phyloP scores from a whole-genome alignment of 192 early-diverging fungal genomes.

The Helicostylum pulchrum region DNA sequence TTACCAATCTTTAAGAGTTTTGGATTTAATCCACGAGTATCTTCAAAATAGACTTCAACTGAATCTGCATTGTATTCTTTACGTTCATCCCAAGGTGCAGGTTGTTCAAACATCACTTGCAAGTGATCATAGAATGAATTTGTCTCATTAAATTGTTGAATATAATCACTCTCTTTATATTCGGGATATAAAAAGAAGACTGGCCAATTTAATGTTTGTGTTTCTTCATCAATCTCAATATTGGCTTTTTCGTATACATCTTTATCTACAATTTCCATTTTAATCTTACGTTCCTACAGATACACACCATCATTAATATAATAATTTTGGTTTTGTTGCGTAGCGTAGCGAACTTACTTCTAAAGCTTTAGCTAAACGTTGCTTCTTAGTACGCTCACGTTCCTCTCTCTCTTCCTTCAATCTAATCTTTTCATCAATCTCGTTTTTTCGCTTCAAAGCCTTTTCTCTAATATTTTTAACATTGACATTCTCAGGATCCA shows the following conservation, averaged over 20 bases:
- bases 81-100: constrained; percentile 81
- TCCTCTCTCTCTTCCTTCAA: constrained; percentile 45
- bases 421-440: constrained; percentile 45
- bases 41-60: constrained; percentile 83
- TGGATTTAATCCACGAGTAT: constrained; percentile 42
- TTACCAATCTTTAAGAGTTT: constrained; percentile 65
- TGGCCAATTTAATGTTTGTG: constrained; percentile 71
- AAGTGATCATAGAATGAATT: constrained; percentile 83
- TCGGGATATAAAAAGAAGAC: constrained; percentile 96
- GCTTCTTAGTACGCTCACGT: constrained; percentile 47
- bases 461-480: constrained; percentile 30
- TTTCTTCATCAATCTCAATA: constrained; percentile 51
- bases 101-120: constrained; percentile 71
- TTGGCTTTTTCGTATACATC: constrained; percentile 34
- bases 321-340: too few relatives aligned
- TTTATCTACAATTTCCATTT: constrained; percentile 40
- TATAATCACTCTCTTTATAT: constrained; percentile 83
- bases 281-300: constrained; percentile 42
- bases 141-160: constrained; percentile 81
- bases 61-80: constrained; percentile 64
- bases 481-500: constrained; percentile 52
- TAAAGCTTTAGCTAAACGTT: constrained; percentile 50
- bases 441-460: constrained; percentile 39
- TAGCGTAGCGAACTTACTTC: constrained; percentile 37
- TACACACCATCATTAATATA: too few relatives aligned